Conservation (phyloP, 2,329 filamentous ascomycete genomes). For the Podosphaera fusca region DNA sequence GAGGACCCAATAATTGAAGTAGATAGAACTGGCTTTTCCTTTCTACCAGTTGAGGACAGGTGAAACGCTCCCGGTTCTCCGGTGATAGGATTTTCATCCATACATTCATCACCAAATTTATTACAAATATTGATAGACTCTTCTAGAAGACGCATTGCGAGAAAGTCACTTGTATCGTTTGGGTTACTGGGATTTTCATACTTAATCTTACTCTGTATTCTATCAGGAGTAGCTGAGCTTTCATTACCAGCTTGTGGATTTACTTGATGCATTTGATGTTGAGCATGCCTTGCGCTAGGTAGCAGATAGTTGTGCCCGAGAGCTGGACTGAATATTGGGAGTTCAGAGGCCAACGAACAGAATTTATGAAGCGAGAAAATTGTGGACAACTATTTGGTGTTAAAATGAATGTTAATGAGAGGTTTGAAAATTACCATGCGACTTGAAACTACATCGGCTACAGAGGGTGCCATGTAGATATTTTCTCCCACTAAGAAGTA, state of each 20-base stretch:
- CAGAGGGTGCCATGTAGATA: slow-evolving; percentile 40
- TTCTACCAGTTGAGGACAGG: slow-evolving; percentile 34
- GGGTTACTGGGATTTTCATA: slow-evolving; percentile 7
- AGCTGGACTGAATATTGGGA: slow-evolving; percentile 24
- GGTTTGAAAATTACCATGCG: slow-evolving; percentile 26
- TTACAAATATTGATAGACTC: slow-evolving; percentile 34
- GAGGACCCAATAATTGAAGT: slow-evolving; percentile 5
- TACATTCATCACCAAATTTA: slow-evolving; percentile 37
- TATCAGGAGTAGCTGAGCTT: slow-evolving; percentile 21
- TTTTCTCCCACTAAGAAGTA: slow-evolving; percentile 45
- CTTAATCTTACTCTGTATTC: slow-evolving; percentile 3
- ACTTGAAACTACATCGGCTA: slow-evolving; percentile 34
- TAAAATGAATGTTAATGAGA: not conserved
- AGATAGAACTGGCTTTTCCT: slow-evolving; percentile 9
- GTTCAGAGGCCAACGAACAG: slow-evolving; percentile 14
- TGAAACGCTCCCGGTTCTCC: slow-evolving; percentile 43
- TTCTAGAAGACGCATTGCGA: slow-evolving; percentile 20
- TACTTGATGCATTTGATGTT: slow-evolving; percentile 7
- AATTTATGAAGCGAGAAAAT: slow-evolving; percentile 15
- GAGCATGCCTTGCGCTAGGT: slow-evolving; percentile 6
- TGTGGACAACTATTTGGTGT: slow-evolving; percentile 5
- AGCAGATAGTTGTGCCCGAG: slow-evolving; percentile 21
- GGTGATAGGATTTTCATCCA: slow-evolving; percentile 45
- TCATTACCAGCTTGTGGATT: slow-evolving; percentile 12
- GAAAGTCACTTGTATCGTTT: slow-evolving; percentile 9